Conservation (phyloP, 2,329 filamentous ascomycete genomes). For the Penicillium sp. region DNA sequence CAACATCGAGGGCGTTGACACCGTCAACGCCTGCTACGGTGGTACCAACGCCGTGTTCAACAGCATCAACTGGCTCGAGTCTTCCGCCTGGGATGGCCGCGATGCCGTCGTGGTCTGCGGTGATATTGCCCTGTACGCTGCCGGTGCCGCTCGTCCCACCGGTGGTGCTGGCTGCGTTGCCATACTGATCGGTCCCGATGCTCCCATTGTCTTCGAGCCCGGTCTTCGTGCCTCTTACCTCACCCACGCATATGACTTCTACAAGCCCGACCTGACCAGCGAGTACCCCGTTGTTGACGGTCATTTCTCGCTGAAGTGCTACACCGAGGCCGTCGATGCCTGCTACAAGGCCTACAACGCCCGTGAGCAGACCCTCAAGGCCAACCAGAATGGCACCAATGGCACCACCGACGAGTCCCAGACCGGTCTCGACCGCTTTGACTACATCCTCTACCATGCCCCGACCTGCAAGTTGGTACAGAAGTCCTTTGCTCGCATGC, state of each 20-base stretch:
- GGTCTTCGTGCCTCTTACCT: conserved; percentile 78
- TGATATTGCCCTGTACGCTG: conserved; percentile 82
- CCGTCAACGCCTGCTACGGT: conserved; percentile 81
- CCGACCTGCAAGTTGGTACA: conserved; percentile 84
- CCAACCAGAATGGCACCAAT: conserved; percentile 50
- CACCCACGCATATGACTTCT: conserved; percentile 84
- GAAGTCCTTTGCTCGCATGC: conserved; percentile 77
- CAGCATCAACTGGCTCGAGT: conserved; percentile 80
- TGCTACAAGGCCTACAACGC: conserved; percentile 78
- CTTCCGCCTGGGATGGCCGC: conserved; percentile 79
- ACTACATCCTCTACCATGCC: conserved; percentile 78
- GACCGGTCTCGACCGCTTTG: conserved; percentile 73
- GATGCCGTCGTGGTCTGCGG: conserved; percentile 76
- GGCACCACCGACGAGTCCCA: conserved; percentile 50
- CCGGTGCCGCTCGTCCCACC: conserved; percentile 76
- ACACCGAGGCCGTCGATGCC: conserved; percentile 73
- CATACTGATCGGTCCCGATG: conserved; percentile 74
- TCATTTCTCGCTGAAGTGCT: conserved; percentile 78
- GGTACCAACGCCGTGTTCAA: conserved; percentile 84
- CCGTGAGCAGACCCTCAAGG: conserved; percentile 63
- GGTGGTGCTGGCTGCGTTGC: conserved; percentile 77
- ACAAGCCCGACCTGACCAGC: conserved; percentile 84
- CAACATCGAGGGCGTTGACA: conserved; percentile 80
- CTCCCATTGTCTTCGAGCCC: conserved; percentile 72
- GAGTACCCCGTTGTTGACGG: conserved; percentile 85